Percentiles rank a stretch among this genome's conserved stretches.
Conservation (phyloP, 352 stramenopile species). For the Pythium rhizo-oryzae region DNA sequence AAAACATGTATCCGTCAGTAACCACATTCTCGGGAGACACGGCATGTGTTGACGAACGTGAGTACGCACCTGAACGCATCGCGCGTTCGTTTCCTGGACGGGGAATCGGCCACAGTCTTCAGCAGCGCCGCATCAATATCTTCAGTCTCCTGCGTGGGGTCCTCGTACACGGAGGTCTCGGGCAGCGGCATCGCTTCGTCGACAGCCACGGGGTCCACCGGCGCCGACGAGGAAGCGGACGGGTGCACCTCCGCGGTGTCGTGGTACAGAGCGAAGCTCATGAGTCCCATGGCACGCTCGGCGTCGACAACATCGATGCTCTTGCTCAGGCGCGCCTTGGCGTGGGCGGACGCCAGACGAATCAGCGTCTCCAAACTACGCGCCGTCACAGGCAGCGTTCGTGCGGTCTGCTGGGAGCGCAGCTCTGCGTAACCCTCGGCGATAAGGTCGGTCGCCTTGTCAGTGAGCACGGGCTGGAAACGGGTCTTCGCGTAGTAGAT, state of each 20-base stretch:
- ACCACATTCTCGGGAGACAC: not conserved
- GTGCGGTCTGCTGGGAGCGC: conserved; percentile 93
- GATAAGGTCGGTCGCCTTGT: conserved; percentile 93
- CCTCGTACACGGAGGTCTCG: conserved; percentile 18
- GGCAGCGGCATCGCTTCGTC: conserved; percentile 22
- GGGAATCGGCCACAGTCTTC: conserved; percentile 24
- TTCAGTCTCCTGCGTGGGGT: conserved; percentile 24
- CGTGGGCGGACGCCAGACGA: conserved; percentile 97
- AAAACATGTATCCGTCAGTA: not conserved
- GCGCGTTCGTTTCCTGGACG: conserved; percentile 70
- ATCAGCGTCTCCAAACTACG: conserved; percentile 99
- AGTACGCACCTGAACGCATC: conserved; percentile 58
- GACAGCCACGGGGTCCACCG: conserved; percentile 11
- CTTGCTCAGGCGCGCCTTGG: conserved; percentile 94
- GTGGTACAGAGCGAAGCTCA: conserved; percentile 99
- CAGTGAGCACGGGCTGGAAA: conserved; percentile 84
- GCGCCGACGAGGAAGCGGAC: conserved; percentile 4
- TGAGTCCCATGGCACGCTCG: conserved; percentile 93
- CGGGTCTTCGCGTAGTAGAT: conserved; percentile 99
- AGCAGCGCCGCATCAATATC: conserved; percentile 20
- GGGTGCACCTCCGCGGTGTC: conserved; percentile 74
- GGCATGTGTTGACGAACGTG: not conserved
- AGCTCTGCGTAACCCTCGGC: conserved; percentile 97
- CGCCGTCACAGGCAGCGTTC: conserved; percentile 96
- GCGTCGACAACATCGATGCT: conserved; percentile 84